These are phyloP conservation scores for Tillandsia leiboldiana DNA, from an alignment of 176 grass and related monocot genomes.

Conservation along the genomic window DNA sequence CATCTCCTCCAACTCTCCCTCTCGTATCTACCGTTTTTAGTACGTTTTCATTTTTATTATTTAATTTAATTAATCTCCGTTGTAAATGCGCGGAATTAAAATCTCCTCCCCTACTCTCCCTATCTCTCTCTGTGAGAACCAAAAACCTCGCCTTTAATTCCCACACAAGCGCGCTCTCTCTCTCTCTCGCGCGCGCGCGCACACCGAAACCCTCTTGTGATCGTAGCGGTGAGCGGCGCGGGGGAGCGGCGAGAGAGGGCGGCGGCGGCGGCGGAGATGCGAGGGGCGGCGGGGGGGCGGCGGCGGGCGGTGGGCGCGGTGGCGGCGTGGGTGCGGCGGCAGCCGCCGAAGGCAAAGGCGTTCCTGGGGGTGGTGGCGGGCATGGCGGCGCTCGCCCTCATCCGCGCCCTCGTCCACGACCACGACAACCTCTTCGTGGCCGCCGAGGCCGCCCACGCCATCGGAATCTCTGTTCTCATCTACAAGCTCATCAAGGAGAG, in stretches of 20 bases:
- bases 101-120: background rate
- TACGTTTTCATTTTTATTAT: no score
- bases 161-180: background rate
- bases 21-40: no score
- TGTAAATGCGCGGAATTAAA: no score
- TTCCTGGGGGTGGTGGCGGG: conserved; percentile 79
- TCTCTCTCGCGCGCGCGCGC: background rate
- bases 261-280: background rate
- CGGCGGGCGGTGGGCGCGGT: conserved; percentile 50
- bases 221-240: background rate
- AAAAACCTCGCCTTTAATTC: no score
- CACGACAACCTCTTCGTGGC: conserved; percentile 96
- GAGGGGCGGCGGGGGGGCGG: conserved; percentile 5
- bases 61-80: no score
- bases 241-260: conserved; percentile 19
- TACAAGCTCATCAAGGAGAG: conserved; percentile 99
- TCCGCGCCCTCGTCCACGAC: conserved; percentile 93
- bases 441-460: conserved; percentile 81
- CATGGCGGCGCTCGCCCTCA: conserved; percentile 85
- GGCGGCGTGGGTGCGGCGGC: conserved; percentile 70
- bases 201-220: background rate
- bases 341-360: conserved; percentile 92
- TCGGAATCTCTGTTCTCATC: conserved; percentile 76
- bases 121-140: background rate
- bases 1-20: no score